Evolutionary conservation across 2,329 filamentous ascomycete genomes (phyloP), one percentile per base, ranked within the genome.

Genomic region (Fusarium sp.): DNA sequence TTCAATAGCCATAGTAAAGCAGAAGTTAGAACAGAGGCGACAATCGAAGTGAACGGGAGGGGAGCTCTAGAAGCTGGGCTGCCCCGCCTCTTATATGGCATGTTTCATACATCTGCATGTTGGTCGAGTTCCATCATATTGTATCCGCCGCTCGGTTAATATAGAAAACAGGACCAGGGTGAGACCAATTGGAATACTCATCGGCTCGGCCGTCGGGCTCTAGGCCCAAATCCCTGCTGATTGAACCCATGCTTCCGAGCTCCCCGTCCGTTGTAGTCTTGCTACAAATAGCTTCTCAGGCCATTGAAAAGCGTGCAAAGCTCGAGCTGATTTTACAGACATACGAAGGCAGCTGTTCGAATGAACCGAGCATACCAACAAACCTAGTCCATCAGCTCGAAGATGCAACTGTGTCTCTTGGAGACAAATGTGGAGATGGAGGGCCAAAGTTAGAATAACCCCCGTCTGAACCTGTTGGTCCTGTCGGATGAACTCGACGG

Each of bases 11-110:
- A 64, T 64, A 45, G 5, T 3, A 17, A 4, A 19, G 17, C 14
- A 19, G 36, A 19, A 36, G 14, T 28, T 10, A 28, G 3, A 28
- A 28, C 10, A 4, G 3, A 1, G 8, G 22, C 13, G 2, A 22
- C 2, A 11, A 1, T 17, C 6, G 14, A 3, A 36, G 11, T 7
- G 2, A 2, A 3, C n/a, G 21, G 24, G 3, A 40, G 24, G 38
- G n/a, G 7, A 15, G 4, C 10, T 19, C 3, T 2, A 26, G 7
- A 33, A 13, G 2, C 7, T 57, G 50, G 58, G 26, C 19, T 17
- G 9, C 17, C 15, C 51, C 58, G n/a, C 58, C 59, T 51, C 59
- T 64, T 64, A 17, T 58, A 64, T 64, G 34, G 14, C 7, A 28
- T 22, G 22, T 40, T 45, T 17, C 17, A 7, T 13, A 2, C 24